A percentile compares a stretch with the other conserved stretches of the same genome.
phyloP scores from a whole-genome alignment of 129 eudicot genomes.

The Oenanthe sinensis region DNA sequence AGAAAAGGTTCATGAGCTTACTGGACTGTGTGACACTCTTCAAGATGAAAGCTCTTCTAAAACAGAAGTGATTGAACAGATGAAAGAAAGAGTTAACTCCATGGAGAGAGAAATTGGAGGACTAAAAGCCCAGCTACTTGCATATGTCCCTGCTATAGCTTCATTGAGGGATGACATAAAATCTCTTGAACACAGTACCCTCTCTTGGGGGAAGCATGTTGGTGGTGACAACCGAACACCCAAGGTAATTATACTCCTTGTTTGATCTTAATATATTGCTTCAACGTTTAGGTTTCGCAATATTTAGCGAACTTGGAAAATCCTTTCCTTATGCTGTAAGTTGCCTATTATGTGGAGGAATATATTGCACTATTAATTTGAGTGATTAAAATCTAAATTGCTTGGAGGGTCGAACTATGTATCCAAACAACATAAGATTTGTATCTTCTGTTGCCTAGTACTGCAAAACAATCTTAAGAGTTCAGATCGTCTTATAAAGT shows the following conservation, averaged over 20 bases:
- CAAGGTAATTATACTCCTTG: slow-evolving; percentile 34
- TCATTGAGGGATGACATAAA: slow-evolving; percentile 50
- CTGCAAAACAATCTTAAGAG: not conserved
- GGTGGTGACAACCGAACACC: slow-evolving; percentile 26
- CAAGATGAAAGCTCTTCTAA: slow-evolving; percentile 52
- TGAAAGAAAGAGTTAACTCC: slow-evolving; percentile 44
- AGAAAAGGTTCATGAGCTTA: slow-evolving; percentile 61
- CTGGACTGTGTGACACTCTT: slow-evolving; percentile 55
- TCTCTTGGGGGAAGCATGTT: slow-evolving; percentile 36
- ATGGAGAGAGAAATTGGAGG: slow-evolving; percentile 62
- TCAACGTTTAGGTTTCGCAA: not conserved
- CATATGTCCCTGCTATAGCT: slow-evolving; percentile 55
- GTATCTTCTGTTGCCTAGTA: not conserved
- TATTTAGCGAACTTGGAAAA: not conserved
- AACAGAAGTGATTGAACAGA: slow-evolving; percentile 47
- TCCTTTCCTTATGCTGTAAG: not conserved
- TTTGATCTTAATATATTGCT: not conserved
- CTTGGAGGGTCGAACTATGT: not conserved
- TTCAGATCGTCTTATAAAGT: not conserved
- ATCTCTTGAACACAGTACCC: slow-evolving; percentile 56
- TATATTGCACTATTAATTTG: not conserved
- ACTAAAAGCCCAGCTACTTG: slow-evolving; percentile 49
- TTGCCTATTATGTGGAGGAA: not conserved
- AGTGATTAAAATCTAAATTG: not conserved
- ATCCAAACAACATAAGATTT: not conserved